These are phyloP conservation scores for Bipolaris cookei DNA, from an alignment of 2,329 filamentous ascomycete species.

Conservation along the genomic window DNA sequence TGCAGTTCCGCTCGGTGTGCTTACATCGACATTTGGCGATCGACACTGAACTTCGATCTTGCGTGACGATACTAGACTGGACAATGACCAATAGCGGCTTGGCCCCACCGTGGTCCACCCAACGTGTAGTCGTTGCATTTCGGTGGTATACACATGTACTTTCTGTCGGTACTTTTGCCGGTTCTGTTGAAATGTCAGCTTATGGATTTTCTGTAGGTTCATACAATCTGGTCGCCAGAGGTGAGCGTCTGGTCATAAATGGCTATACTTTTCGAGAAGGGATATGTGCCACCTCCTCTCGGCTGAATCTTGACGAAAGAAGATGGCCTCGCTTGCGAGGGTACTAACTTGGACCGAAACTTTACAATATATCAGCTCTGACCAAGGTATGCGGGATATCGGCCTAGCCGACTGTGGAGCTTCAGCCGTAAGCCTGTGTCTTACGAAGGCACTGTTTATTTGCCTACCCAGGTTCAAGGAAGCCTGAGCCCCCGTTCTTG, in stretches of 20 bases:
- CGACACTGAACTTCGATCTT: constrained; percentile 16
- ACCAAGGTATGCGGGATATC: constrained; percentile 1
- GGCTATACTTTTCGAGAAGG: too few species aligned
- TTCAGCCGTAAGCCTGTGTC: background rate
- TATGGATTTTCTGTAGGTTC: background rate
- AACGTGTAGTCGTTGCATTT: background rate
- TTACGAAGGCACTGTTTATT: background rate
- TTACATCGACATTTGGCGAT: constrained; percentile 8
- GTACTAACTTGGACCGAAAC: background rate
- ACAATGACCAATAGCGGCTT: constrained; percentile 26
- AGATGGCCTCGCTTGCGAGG: background rate
- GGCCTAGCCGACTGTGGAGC: background rate
- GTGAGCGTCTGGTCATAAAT: too few species aligned
- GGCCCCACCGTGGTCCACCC: constrained; percentile 5
- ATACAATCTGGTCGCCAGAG: background rate
- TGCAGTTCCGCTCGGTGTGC: constrained; percentile 10
- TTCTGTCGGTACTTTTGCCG: background rate
- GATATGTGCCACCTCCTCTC: background rate
- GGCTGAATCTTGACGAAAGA: background rate
- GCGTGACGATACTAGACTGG: constrained; percentile 11
- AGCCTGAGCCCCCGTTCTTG: constrained; percentile 2
- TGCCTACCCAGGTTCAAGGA: constrained; percentile 1
- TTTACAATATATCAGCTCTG: background rate
- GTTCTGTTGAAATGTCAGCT: background rate
- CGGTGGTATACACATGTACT: background rate